These are phyloP conservation scores for Blumeria hordei DNA, from an alignment of 2,329 filamentous ascomycete genomes.

Conservation along the genomic window DNA sequence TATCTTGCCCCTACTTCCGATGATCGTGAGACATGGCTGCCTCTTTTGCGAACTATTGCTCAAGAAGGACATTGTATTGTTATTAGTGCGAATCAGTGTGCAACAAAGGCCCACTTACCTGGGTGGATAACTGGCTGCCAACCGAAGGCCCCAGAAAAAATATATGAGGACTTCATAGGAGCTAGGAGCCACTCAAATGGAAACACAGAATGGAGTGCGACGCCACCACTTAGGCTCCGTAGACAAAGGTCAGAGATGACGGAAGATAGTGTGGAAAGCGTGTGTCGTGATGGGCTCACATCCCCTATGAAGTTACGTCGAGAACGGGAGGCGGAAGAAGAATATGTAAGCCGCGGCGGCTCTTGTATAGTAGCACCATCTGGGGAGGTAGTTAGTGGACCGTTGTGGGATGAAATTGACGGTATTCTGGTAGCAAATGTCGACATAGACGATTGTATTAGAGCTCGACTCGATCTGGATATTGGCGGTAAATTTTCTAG, in stretches of 20 bases:
- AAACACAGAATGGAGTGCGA: neutral
- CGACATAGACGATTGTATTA: constrained; percentile 70
- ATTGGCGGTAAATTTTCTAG: constrained; percentile 68
- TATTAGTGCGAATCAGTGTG: constrained; percentile 64
- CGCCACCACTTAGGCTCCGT: constrained; percentile 1
- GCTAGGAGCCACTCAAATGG: constrained; percentile 1
- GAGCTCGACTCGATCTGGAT: constrained; percentile 63
- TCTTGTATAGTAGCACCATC: constrained; percentile 60
- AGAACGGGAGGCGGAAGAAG: constrained; percentile 4
- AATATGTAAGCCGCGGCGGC: constrained; percentile 41
- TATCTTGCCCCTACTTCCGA: constrained; percentile 85
- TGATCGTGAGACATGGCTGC: constrained; percentile 56
- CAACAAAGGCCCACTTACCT: constrained; percentile 32
- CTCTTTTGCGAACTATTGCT: constrained; percentile 60
- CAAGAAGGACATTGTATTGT: constrained; percentile 71
- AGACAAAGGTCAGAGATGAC: constrained; percentile 4
- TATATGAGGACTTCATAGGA: neutral
- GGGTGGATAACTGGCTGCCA: constrained; percentile 24
- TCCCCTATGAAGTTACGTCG: neutral
- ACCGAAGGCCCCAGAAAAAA: neutral
- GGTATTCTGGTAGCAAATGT: constrained; percentile 46
- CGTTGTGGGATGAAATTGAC: constrained; percentile 56
- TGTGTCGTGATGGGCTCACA: constrained; percentile 12
- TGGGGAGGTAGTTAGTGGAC: constrained; percentile 57
- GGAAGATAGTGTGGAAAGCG: constrained; percentile 30